Percentiles rank a stretch among this genome's conserved stretches.
Conservation (phyloP, 139 green algal species). For the Yamagishiella unicocca region DNA sequence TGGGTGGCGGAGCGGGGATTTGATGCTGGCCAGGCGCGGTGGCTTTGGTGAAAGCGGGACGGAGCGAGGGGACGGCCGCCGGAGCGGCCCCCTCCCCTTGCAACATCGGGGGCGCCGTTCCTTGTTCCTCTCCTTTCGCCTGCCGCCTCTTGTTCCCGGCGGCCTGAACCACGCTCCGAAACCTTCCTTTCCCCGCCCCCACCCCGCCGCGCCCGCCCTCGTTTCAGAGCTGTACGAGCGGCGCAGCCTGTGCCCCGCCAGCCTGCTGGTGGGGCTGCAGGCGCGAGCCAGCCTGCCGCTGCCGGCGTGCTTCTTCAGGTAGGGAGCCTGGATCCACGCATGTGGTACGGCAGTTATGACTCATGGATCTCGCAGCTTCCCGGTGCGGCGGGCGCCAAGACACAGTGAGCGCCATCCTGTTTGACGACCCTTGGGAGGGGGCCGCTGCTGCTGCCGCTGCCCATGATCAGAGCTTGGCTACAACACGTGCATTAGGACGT, state of each 20-base stretch:
- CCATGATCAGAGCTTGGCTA: too few species aligned
- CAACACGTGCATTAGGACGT: too few species aligned
- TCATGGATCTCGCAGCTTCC: too few species aligned
- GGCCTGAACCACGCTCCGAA: background rate
- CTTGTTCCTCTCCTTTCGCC: background rate
- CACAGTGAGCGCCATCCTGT: too few species aligned
- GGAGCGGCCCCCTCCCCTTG: too few species aligned
- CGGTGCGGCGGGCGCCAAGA: too few species aligned
- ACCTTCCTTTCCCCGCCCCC: background rate
- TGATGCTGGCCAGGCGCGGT: background rate
- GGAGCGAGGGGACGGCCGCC: too few species aligned
- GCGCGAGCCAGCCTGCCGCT: constrained; percentile 5
- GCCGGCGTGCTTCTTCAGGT: constrained; percentile 41
- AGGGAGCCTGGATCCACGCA: too few species aligned
- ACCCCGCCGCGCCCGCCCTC: too few species aligned
- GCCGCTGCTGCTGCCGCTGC: too few species aligned
- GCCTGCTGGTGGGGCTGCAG: constrained; percentile 17
- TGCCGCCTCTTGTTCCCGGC: background rate
- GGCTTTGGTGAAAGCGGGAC: too few species aligned
- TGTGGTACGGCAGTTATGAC: background rate
- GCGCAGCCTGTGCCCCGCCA: constrained; percentile 35
- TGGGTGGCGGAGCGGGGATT: background rate
- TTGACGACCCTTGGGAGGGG: too few species aligned
- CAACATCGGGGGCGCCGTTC: background rate
- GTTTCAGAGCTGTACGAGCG: constrained; percentile 42